phyloP scores from a whole-genome alignment of 805 yeast genomes.

The Lipomyces chichibuensis region DNA sequence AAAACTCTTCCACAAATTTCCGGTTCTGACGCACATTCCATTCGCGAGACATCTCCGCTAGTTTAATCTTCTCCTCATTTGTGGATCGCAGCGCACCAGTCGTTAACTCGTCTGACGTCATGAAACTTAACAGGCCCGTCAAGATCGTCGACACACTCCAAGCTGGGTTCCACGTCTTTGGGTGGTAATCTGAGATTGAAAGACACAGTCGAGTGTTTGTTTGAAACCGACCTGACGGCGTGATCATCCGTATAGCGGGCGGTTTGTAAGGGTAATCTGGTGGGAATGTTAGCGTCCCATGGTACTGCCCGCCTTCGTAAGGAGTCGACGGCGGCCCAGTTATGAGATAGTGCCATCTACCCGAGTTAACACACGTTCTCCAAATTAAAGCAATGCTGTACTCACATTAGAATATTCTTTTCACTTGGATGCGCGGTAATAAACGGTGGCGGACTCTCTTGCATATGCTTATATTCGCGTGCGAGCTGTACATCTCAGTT shows the following conservation, averaged over 20 bases:
- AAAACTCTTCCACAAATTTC: constrained; percentile 65
- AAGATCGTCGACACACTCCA: constrained; percentile 92
- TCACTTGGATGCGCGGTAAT: constrained; percentile 86
- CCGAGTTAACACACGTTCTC: not conserved
- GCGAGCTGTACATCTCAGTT: constrained; percentile 52
- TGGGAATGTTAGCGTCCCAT: constrained; percentile 84
- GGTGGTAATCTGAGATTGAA: constrained; percentile 93
- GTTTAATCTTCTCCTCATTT: constrained; percentile 57
- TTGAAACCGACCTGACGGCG: constrained; percentile 87
- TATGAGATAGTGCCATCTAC: constrained; percentile 77
- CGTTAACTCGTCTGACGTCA: constrained; percentile 85
- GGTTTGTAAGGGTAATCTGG: constrained; percentile 89
- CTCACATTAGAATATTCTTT: constrained; percentile 70
- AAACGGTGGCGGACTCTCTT: constrained; percentile 81
- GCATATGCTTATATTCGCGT: constrained; percentile 78
- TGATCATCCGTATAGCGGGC: constrained; percentile 83
- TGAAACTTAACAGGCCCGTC: constrained; percentile 84
- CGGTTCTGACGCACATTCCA: constrained; percentile 70
- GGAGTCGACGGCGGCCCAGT: constrained; percentile 87
- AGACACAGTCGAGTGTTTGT: constrained; percentile 81
- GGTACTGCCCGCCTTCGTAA: constrained; percentile 79
- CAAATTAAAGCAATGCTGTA: not conserved
- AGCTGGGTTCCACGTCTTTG: constrained; percentile 94
- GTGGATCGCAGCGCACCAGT: constrained; percentile 79
- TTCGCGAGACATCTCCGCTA: constrained; percentile 62